Base-by-base conservation (phyloP, 805 yeast species). In the Suhomyces vadensis region DNA sequence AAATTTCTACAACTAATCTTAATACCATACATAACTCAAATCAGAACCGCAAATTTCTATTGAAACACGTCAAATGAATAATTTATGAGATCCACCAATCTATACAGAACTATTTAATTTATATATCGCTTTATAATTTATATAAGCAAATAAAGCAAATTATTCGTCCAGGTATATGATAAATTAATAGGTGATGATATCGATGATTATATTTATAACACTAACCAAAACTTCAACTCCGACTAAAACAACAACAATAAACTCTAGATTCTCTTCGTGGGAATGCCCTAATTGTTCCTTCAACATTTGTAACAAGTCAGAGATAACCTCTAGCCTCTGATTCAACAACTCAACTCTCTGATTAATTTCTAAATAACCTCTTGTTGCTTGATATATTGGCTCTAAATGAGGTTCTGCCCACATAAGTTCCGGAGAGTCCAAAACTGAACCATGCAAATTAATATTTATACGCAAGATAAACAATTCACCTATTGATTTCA, bases 341-440 rank as follows among this genome's bases (percentile, higher is more conserved):
- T 94, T 94, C 42, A 94, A 70, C 44, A 94, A 70, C 20, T 90
- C 84, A 0, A 92, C 98, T 38, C 99, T 73, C 66, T 92, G 98
- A 60, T 91, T 91, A 55, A 94, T 94, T 59, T 94, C 99, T 49
- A 94, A 66, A 64, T 92, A 92, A 0, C 97, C 97, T 62, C 98
- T 80, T 2, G 96, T 90, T 0, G 98, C 97, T 64, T 91, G 97
- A 66, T 94, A 94, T 42, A 92, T 90, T 1, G 99, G 99, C 61
- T 94, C 99, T 49, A 94, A 73, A 58, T 91, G 97, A 1, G 99
- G 99, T 63, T 94, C 98, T 0, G 97, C 82, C 99, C 99, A 94
- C 97, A 94, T 90, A 46, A 94, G 79, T 64, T 94, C 99, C 1
- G 99, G 99, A 1, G 96, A 87, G 63, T 94, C 99, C 49, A 94